These are phyloP conservation scores for Diaporthe vexans DNA, from an alignment of 2,329 filamentous ascomycete species.

Conservation along the genomic window DNA sequence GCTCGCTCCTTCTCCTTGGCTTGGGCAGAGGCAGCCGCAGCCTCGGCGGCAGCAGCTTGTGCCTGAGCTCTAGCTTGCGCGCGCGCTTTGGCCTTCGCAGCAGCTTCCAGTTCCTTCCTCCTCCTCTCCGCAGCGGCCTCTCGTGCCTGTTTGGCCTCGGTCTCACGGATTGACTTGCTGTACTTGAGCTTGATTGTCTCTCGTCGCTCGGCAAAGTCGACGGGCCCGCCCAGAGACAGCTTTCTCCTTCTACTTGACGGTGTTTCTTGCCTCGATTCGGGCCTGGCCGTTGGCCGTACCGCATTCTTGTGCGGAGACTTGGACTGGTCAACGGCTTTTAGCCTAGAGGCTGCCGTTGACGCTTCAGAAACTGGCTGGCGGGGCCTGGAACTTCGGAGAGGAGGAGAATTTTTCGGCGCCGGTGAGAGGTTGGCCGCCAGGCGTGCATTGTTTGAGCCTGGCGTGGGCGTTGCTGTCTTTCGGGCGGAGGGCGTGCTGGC, in stretches of 20 bases:
- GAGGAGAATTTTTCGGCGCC: constrained; percentile 82
- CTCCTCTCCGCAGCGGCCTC: constrained; percentile 67
- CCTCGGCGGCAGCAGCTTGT: constrained; percentile 47
- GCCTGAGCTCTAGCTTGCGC: constrained; percentile 51
- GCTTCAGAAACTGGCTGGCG: constrained; percentile 82
- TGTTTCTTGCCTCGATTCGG: constrained; percentile 55
- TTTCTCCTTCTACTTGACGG: constrained; percentile 61
- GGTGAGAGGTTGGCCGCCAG: constrained; percentile 81
- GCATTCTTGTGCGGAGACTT: constrained; percentile 57
- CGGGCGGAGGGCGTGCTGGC: constrained; percentile 57
- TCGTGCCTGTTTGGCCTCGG: constrained; percentile 71
- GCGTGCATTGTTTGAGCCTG: constrained; percentile 67
- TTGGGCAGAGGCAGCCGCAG: constrained; percentile 38
- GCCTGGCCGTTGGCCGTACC: constrained; percentile 47
- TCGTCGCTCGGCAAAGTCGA: constrained; percentile 87
- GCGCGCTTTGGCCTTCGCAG: constrained; percentile 58
- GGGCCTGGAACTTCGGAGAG: constrained; percentile 85
- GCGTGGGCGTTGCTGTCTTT: constrained; percentile 51
- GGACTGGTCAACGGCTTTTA: constrained; percentile 73
- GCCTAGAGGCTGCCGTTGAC: constrained; percentile 78
- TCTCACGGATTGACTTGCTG: constrained; percentile 84
- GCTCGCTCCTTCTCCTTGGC: constrained; percentile 34
- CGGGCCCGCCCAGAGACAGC: constrained; percentile 74
- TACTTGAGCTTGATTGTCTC: constrained; percentile 89
- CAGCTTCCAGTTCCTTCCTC: constrained; percentile 64